Evolutionary conservation across 768 basidiomycete genomes (phyloP).

Genomic region (Suillus ampliporus): DNA sequence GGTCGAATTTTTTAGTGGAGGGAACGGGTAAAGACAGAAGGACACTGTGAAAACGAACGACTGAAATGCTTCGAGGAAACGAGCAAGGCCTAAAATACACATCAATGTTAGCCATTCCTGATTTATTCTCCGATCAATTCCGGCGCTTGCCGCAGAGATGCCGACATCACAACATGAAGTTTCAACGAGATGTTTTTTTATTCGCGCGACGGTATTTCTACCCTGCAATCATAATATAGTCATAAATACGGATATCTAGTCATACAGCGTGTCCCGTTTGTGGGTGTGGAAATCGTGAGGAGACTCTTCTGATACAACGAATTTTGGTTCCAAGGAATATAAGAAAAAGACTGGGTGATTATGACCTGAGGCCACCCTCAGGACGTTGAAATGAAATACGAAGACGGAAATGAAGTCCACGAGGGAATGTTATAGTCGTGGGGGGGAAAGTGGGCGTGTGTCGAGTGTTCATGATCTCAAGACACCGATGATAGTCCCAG

Average conservation of each 20-base stretch:
- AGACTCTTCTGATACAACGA: constrained; percentile 11
- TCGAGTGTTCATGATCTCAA: constrained; percentile 9
- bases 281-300: background rate
- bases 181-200: background rate
- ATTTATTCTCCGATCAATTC: constrained; percentile 34
- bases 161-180: background rate
- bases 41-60: constrained; percentile 32
- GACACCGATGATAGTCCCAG: constrained; percentile 13
- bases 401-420: constrained; percentile 8
- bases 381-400: constrained; percentile 7
- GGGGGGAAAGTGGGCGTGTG: background rate
- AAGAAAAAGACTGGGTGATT: background rate
- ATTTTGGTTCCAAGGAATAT: background rate
- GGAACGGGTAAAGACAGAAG: constrained; percentile 19
- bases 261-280: constrained; percentile 8
- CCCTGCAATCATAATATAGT: constrained; percentile 13
- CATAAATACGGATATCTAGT: constrained; percentile 13
- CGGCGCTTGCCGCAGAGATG: background rate
- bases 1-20: constrained; percentile 21
- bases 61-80: constrained; percentile 15
- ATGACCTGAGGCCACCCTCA: constrained; percentile 3
- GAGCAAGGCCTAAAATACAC: constrained; percentile 18
- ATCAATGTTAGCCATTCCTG: constrained; percentile 4
- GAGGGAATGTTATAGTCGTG: background rate
- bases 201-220: background rate